Evolutionary conservation across 2,329 filamentous ascomycete genomes (phyloP), one percentile per base, ranked within the genome.

Genomic region (Colletotrichum navitas): DNA sequence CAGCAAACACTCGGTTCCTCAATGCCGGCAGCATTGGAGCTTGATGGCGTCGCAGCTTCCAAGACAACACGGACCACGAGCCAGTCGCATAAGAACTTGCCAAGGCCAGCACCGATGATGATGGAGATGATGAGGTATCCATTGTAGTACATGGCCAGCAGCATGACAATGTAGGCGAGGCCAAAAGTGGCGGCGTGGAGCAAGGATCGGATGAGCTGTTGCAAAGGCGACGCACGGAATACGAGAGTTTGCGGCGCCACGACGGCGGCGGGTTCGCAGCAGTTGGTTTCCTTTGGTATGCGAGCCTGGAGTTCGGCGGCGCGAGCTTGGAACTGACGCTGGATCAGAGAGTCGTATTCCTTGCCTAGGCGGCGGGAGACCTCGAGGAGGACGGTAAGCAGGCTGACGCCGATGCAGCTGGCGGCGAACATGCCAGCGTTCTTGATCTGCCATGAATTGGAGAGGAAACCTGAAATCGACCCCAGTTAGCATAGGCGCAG

Each of bases 41-140:
- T 68, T 49, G 74, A 73, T 8, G 68, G 24, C 11, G 60, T 26
- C 5, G 60, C 56, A 26, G 63, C 67, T 16, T 64, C 70, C 16
- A 71, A 45, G 7, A 62, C 51, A n/a, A 87, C 79, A 66, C 80
- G 82, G 59, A 81, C 79, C 32, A 83, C 83, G 76, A 87, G 78
- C 86, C 86, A 88, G 76, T 87, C 85, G 74, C 83, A 87, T n/a
- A 87, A 74, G 75, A 87, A 87, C 78, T 87, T 87, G 70, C 86
- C 86, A 55, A 88, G 74, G 10, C 84, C 83, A 12, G 84, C 84
- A 5, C 86, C 86, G 52, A 88, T 76, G 36, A 85, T 76, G 60
- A 84, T 84, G 62, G 79, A 81, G 66, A 84, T 81, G 68, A 85
- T 83, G 66, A 84, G 78, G 68, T 83, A 85, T 36, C 83, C 83